Conservation (phyloP, 345 rosid species). For the Barbarea vulgaris region DNA sequence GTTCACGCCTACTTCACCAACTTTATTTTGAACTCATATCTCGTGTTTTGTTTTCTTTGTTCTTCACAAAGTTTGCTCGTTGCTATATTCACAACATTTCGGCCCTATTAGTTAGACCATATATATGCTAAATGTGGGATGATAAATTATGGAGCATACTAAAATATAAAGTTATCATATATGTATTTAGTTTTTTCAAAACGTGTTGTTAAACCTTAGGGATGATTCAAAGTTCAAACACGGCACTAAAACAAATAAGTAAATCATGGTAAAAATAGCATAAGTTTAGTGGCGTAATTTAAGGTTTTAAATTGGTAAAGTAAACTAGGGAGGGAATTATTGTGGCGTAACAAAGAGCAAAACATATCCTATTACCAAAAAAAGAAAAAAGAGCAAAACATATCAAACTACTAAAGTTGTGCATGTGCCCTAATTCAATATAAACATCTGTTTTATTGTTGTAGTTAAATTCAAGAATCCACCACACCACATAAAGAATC, state of each 20-base stretch:
- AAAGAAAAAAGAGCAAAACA: background rate
- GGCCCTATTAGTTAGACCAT: background rate
- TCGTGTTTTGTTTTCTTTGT: background rate
- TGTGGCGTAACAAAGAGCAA: conserved; percentile 13
- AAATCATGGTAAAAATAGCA: background rate
- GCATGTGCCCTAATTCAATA: conserved; percentile 8
- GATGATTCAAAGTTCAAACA: background rate
- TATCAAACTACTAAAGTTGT: conserved; percentile 24
- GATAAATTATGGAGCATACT: background rate
- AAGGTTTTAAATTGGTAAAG: background rate
- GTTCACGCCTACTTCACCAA: conserved; percentile 17
- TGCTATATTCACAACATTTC: background rate
- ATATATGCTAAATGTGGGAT: background rate
- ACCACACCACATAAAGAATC: conserved; percentile 8
- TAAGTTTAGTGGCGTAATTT: background rate
- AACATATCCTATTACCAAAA: background rate
- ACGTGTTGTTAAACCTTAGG: background rate
- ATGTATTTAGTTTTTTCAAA: background rate
- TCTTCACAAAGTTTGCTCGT: background rate
- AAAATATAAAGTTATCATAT: background rate
- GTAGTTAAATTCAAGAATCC: background rate
- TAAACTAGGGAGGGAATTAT: background rate
- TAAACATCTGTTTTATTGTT: conserved; percentile 10
- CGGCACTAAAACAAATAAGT: background rate
- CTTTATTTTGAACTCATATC: conserved; percentile 10